Conservation (phyloP, 2,329 filamentous ascomycete species). For the Phialocephala sp. region DNA sequence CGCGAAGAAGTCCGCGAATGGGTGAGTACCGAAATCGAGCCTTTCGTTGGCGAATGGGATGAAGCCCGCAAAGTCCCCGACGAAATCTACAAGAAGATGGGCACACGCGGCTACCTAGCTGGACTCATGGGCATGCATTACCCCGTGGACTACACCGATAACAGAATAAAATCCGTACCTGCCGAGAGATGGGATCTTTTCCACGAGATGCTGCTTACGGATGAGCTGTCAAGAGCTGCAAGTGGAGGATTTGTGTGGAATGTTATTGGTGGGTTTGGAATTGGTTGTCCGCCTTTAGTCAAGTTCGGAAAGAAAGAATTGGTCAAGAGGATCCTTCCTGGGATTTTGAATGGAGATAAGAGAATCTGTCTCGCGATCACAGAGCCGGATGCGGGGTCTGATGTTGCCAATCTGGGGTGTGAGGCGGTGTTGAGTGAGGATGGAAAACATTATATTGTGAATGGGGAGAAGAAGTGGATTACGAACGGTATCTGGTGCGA, state of each 20-base stretch:
- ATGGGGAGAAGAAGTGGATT: conserved; percentile 99
- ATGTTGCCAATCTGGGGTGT: conserved; percentile 94
- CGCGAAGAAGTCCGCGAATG: conserved; percentile 90
- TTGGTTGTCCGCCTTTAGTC: conserved; percentile 88
- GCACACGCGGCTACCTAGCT: conserved; percentile 89
- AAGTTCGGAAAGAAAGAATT: conserved; percentile 89
- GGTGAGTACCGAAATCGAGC: conserved; percentile 89
- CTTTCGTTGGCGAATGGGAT: conserved; percentile 94
- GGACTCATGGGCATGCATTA: conserved; percentile 87
- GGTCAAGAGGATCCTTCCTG: conserved; percentile 86
- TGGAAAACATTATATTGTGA: conserved; percentile 99
- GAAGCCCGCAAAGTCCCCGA: conserved; percentile 90
- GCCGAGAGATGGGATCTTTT: conserved; percentile 96
- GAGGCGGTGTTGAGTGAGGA: conserved; percentile 95
- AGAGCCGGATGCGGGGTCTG: conserved; percentile 91
- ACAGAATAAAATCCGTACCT: conserved; percentile 76
- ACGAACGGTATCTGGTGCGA: conserved; percentile 97
- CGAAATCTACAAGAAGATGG: conserved; percentile 94
- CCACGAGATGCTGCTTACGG: conserved; percentile 95
- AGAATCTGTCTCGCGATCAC: conserved; percentile 97
- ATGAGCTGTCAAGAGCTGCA: conserved; percentile 87
- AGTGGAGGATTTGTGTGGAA: conserved; percentile 98
- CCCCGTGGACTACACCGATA: conserved; percentile 74
- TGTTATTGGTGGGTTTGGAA: conserved; percentile 93
- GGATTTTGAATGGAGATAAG: conserved; percentile 90